A percentile compares a stretch with the other conserved stretches of the same genome.
Evolutionary conservation across 192 early-diverging fungal genomes (phyloP).

Genomic region (Backusella sp.): DNA sequence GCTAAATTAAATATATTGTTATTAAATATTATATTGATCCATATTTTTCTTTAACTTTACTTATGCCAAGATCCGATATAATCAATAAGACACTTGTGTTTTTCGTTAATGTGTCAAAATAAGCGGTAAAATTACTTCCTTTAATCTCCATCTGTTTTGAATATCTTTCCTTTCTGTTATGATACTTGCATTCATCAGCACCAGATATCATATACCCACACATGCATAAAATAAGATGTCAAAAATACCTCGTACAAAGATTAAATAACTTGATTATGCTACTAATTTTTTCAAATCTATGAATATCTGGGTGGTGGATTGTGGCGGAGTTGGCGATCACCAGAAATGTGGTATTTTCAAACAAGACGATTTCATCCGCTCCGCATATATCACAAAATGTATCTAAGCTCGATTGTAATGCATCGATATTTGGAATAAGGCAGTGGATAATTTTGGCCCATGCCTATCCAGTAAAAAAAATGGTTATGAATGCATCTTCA

Average conservation of each 20-base stretch:
- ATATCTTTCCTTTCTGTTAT: conserved; percentile 31
- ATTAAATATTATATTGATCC: background rate
- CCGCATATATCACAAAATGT: conserved; percentile 84
- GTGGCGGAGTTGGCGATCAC: conserved; percentile 85
- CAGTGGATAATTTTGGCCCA: conserved; percentile 97
- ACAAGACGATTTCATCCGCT: conserved; percentile 92
- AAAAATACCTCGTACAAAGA: conserved; percentile 62
- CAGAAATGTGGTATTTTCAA: conserved; percentile 93
- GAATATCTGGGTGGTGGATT: conserved; percentile 60
- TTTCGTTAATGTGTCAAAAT: conserved; percentile 77
- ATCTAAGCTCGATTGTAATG: conserved; percentile 74
- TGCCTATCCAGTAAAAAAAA: conserved; percentile 51
- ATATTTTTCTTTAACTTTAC: conserved; percentile 47
- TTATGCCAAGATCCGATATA: conserved; percentile 76
- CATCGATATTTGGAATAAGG: conserved; percentile 89
- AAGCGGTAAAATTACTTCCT: conserved; percentile 69
- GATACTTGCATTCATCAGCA: conserved; percentile 23
- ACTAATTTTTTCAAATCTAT: conserved; percentile 90
- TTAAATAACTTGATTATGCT: conserved; percentile 95
- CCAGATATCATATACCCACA: background rate
- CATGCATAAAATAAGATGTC: background rate
- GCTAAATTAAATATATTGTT: conserved; percentile 44
- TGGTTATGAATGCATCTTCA: background rate
- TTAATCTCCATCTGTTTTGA: conserved; percentile 86
- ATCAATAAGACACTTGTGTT: conserved; percentile 87